Conservation (phyloP, 371 early-diverging fungal genomes). For the Rhizopus stolonifer region DNA sequence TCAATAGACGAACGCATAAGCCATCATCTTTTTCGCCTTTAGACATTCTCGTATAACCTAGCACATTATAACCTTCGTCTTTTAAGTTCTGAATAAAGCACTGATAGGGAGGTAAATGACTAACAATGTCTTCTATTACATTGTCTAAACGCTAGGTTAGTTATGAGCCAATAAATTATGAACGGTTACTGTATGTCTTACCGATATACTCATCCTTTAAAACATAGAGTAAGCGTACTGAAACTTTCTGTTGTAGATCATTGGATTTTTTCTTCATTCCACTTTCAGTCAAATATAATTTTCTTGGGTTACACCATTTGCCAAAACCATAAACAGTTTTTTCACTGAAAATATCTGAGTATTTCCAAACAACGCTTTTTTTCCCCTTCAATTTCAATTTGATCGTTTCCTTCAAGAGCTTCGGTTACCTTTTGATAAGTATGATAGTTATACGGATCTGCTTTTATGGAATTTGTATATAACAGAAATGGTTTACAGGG, state of each 20-base stretch:
- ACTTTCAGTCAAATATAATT: conserved; percentile 5
- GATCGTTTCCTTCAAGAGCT: conserved; percentile 7
- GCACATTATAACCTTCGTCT: conserved; percentile 15
- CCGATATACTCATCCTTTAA: conserved; percentile 8
- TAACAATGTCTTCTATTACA: conserved; percentile 6
- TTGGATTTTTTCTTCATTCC: conserved; percentile 5
- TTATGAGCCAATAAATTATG: conserved; percentile 2
- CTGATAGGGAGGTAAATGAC: conserved; percentile 11
- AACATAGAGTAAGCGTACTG: conserved; percentile 9
- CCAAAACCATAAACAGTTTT: conserved; percentile 6
- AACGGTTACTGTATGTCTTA: conserved; percentile 7
- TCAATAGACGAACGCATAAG: conserved; percentile 7
- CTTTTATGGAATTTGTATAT: conserved; percentile 14
- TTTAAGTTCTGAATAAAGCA: conserved; percentile 13
- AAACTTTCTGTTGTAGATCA: conserved; percentile 15
- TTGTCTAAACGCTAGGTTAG: conserved; percentile 7
- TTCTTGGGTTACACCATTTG: conserved; percentile 9
- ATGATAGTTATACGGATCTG: conserved; percentile 8
- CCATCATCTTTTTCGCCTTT: conserved; percentile 7
- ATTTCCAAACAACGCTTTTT: conserved; percentile 7
- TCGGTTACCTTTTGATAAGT: conserved; percentile 13
- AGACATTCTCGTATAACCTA: conserved; percentile 15
- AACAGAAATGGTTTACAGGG: conserved; percentile 15
- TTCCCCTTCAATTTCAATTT: conserved; percentile 4
- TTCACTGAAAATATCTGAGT: conserved; percentile 13